A percentile compares a stretch with the other conserved stretches of the same genome.
These are phyloP conservation scores for Aspergillus sp. DNA, from an alignment of 2,329 filamentous ascomycete genomes.

Conservation along the genomic window DNA sequence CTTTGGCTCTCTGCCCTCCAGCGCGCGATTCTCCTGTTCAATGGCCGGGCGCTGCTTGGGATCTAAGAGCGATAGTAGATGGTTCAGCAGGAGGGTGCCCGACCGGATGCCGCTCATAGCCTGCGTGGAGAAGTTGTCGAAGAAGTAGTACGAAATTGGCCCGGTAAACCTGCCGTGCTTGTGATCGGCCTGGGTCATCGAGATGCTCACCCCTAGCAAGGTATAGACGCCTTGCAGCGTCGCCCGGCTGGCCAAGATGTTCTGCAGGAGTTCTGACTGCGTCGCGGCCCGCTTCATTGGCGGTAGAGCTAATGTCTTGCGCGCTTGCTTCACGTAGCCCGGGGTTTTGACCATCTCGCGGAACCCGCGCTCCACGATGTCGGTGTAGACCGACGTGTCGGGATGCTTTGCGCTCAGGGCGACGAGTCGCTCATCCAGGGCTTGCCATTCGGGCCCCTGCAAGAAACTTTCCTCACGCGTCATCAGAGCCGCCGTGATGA, in stretches of 20 bases:
- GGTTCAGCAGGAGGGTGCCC: constrained; percentile 13
- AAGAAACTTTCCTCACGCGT: constrained; percentile 27
- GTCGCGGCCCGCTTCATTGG: constrained; percentile 4
- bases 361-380: constrained; percentile 21
- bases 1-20: constrained; percentile 3
- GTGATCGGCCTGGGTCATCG: constrained; percentile 12
- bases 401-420: constrained; percentile 18
- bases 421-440: constrained; percentile 19
- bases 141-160: constrained; percentile 13
- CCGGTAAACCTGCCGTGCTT: constrained; percentile 12
- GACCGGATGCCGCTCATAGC: constrained; percentile 13
- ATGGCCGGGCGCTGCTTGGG: constrained; percentile 9
- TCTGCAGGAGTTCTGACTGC: constrained; percentile 9
- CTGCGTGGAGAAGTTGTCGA: constrained; percentile 12
- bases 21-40: constrained; percentile 8
- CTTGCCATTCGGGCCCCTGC: constrained; percentile 25
- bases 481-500: constrained; percentile 26
- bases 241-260: constrained; percentile 12
- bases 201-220: constrained; percentile 15
- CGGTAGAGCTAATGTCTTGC: constrained; percentile 7
- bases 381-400: constrained; percentile 20
- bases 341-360: constrained; percentile 19
- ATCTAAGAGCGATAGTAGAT: constrained; percentile 12
- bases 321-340: constrained; percentile 15
- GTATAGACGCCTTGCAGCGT: constrained; percentile 16